Conservation (phyloP, 73 alveolate genomes). For the Paramecium bursaria region DNA sequence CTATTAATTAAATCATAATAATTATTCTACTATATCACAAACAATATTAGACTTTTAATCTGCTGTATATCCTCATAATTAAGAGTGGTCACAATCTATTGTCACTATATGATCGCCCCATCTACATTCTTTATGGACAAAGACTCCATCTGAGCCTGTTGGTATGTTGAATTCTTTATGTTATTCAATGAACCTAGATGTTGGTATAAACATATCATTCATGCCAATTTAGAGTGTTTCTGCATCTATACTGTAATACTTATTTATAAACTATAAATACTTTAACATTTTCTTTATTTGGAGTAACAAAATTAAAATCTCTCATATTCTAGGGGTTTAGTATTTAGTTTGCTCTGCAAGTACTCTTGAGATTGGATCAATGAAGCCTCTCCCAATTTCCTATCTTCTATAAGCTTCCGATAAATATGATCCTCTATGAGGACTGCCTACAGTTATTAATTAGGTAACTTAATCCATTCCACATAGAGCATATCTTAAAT, state of each 20-base stretch:
- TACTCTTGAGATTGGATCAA: constrained; percentile 47
- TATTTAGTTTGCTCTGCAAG: not conserved
- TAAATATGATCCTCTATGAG: constrained; percentile 53
- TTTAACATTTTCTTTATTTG: constrained; percentile 39
- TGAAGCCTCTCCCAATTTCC: constrained; percentile 1
- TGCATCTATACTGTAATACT: constrained; percentile 50
- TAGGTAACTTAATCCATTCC: not conserved
- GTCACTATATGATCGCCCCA: constrained; percentile 49
- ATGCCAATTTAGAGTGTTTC: constrained; percentile 23
- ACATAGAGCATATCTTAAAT: constrained; percentile 41
- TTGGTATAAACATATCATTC: constrained; percentile 12
- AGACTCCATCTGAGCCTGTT: constrained; percentile 58
- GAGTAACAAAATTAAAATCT: constrained; percentile 54
- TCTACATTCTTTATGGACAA: constrained; percentile 32
- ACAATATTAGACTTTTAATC: no score
- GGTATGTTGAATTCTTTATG: not conserved
- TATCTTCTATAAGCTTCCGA: constrained; percentile 2
- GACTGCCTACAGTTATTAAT: constrained; percentile 36
- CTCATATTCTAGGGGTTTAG: constrained; percentile 34
- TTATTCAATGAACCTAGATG: constrained; percentile 8
- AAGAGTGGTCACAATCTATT: constrained; percentile 61
- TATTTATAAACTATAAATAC: not conserved
- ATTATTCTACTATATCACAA: no score
- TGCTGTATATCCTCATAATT: no score
- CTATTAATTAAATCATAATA: no score